Evolutionary conservation across 495 filamentous ascomycete genomes (phyloP).

Genomic region (Cryomyces antarcticus): DNA sequence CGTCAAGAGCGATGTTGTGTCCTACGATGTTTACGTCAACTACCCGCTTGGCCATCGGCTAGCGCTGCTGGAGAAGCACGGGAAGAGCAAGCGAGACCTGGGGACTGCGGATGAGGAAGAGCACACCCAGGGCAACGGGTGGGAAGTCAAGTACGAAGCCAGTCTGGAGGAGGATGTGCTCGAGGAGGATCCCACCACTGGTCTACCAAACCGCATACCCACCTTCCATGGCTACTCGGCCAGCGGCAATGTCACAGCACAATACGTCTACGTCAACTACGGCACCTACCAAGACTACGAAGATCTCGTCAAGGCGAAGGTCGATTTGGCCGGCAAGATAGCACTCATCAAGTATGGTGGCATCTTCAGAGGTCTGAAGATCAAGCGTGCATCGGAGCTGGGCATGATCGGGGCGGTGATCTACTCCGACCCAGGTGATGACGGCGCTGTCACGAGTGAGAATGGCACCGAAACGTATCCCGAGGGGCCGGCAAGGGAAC

Average conservation of each 20-base stretch:
- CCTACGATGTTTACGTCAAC: constrained; percentile 84
- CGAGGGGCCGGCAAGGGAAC: constrained; percentile 67
- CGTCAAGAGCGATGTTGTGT: constrained; percentile 45
- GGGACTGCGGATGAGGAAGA: constrained; percentile 1
- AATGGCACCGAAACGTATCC: constrained; percentile 72
- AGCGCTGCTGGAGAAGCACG: constrained; percentile 45
- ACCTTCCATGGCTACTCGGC: constrained; percentile 94
- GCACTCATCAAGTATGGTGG: constrained; percentile 71
- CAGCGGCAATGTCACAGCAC: constrained; percentile 71
- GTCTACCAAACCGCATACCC: constrained; percentile 54
- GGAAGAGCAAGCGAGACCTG: not conserved
- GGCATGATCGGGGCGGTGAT: constrained; percentile 77
- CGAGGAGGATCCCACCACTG: constrained; percentile 62
- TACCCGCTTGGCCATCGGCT: constrained; percentile 67
- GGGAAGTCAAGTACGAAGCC: constrained; percentile 58
- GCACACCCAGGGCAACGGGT: constrained; percentile 12
- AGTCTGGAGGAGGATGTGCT: constrained; percentile 68
- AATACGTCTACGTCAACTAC: constrained; percentile 73
- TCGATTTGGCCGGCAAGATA: constrained; percentile 66
- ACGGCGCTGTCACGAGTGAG: constrained; percentile 59
- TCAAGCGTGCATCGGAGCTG: constrained; percentile 79
- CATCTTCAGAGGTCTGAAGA: constrained; percentile 78
- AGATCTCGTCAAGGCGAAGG: constrained; percentile 54
- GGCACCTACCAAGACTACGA: constrained; percentile 72
- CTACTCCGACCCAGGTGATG: constrained; percentile 78